These are phyloP conservation scores for Rhizopogon rudus DNA, from an alignment of 768 basidiomycete species.

Conservation along the genomic window DNA sequence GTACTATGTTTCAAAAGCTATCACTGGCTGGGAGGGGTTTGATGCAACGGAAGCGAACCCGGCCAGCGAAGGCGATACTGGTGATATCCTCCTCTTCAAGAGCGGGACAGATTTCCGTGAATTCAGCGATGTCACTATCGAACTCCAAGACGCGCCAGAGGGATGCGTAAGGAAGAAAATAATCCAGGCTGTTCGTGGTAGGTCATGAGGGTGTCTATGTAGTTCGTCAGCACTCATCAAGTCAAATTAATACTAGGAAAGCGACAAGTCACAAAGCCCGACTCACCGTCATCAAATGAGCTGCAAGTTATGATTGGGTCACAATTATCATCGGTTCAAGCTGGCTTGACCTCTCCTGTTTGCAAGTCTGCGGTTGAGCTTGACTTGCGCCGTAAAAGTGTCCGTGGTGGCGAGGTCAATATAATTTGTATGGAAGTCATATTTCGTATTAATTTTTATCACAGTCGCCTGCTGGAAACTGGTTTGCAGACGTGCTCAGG, in stretches of 20 bases:
- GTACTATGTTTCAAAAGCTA: conserved; percentile 68
- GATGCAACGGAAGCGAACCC: conserved; percentile 46
- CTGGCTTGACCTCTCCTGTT: conserved; percentile 67
- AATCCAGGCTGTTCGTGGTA: conserved; percentile 60
- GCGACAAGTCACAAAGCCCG: conserved; percentile 57
- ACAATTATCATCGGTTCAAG: conserved; percentile 63
- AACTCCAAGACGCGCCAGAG: conserved; percentile 33
- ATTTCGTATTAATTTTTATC: background rate
- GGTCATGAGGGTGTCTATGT: conserved; percentile 4
- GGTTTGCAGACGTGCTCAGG: conserved; percentile 80
- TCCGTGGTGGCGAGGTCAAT: conserved; percentile 67
- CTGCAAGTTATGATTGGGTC: conserved; percentile 56
- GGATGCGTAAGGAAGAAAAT: conserved; percentile 63
- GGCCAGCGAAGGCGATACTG: conserved; percentile 69
- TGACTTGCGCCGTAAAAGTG: conserved; percentile 69
- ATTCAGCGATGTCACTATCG: too few species aligned
- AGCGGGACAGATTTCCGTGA: too few species aligned
- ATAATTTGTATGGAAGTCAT: background rate
- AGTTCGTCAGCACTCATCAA: background rate
- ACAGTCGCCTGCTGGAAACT: conserved; percentile 72
- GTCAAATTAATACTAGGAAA: conserved; percentile 44
- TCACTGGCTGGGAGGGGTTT: conserved; percentile 61
- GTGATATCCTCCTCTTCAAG: conserved; percentile 37
- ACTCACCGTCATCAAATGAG: conserved; percentile 46
- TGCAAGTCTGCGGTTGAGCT: conserved; percentile 65